These are phyloP conservation scores for Conticribra weissflogii DNA, from an alignment of 108 stramenopile genomes.

Conservation along the genomic window DNA sequence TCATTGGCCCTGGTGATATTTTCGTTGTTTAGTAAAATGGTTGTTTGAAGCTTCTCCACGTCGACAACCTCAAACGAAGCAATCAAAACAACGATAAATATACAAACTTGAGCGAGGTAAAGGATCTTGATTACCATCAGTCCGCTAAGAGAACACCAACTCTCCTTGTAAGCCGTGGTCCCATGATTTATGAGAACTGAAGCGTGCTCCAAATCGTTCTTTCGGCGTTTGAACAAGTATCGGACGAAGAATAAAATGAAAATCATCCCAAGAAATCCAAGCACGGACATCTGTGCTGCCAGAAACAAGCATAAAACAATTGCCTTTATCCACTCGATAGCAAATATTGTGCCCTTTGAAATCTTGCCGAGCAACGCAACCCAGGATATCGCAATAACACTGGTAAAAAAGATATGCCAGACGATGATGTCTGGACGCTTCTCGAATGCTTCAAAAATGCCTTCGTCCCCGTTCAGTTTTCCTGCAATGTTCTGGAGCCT, in stretches of 20 bases:
- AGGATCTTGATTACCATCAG: background rate
- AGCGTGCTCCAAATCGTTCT: background rate
- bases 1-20: background rate
- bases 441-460: background rate
- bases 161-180: background rate
- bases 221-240: background rate
- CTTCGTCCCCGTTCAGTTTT: background rate
- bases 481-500: background rate
- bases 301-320: background rate
- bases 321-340: background rate
- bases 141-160: background rate
- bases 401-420: background rate
- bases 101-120: background rate
- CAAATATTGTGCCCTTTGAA: background rate
- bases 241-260: background rate
- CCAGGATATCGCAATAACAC: background rate
- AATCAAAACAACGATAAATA: background rate
- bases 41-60: background rate
- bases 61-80: background rate
- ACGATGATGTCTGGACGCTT: background rate
- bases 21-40: background rate
- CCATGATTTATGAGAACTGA: background rate
- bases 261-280: background rate
- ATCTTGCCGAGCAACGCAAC: background rate
- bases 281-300: background rate